Percentiles rank a stretch among this genome's conserved stretches.
phyloP scores from a whole-genome alignment of 2,329 filamentous ascomycete species.

The Diaporthe longicolla region DNA sequence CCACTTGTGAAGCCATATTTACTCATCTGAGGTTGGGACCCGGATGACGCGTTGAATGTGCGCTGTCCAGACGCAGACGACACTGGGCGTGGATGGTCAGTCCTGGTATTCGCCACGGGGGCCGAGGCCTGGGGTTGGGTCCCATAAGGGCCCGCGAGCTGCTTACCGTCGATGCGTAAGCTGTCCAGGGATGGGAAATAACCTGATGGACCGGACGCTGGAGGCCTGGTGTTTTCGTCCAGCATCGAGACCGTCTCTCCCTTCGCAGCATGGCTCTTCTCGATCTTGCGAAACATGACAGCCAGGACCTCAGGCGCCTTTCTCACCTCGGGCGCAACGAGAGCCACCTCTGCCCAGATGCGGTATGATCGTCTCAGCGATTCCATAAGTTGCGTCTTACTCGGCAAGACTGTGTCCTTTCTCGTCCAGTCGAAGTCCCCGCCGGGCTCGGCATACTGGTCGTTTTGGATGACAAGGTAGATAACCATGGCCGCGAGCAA shows the following conservation, averaged over 20 bases:
- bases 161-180: conserved; percentile 29
- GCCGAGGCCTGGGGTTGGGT: background rate
- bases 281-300: conserved; percentile 61
- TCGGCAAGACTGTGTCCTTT: conserved; percentile 50
- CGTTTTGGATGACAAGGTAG: conserved; percentile 65
- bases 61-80: background rate
- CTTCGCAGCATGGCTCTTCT: conserved; percentile 22
- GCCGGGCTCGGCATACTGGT: conserved; percentile 55
- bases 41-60: background rate
- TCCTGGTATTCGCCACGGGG: background rate
- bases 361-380: conserved; percentile 58
- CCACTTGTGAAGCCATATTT: conserved; percentile 16
- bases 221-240: background rate
- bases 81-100: conserved; percentile 10
- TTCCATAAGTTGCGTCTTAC: conserved; percentile 56
- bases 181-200: conserved; percentile 21
- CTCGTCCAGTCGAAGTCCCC: conserved; percentile 53
- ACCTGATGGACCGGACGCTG: background rate
- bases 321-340: conserved; percentile 55
- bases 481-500: conserved; percentile 73
- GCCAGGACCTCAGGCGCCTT: conserved; percentile 63
- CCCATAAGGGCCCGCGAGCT: background rate
- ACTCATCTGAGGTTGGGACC: background rate
- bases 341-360: conserved; percentile 60
- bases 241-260: conserved; percentile 19